Conservation (phyloP, 1,139 yeast genomes). For the Blastobotrys persicus region DNA sequence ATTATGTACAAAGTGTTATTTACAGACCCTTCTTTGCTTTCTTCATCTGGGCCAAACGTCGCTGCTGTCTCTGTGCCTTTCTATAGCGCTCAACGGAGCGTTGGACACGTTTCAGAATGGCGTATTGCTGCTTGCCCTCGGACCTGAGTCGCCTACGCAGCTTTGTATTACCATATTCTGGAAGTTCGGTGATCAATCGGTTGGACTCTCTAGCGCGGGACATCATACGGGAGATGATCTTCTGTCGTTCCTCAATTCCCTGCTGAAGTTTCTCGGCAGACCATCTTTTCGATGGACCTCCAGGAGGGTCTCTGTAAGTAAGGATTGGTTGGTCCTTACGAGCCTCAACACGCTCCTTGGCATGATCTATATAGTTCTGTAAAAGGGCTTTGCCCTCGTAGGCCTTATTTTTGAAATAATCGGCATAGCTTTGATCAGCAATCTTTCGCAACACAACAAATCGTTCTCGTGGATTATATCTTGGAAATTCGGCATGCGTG, state of each 20-base stretch:
- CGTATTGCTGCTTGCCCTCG: conserved; percentile 17
- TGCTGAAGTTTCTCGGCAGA: conserved; percentile 8
- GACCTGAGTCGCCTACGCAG: conserved; percentile 16
- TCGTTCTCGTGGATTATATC: conserved; percentile 63
- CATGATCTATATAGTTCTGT: conserved; percentile 14
- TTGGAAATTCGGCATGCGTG: conserved; percentile 58
- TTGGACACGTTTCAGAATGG: conserved; percentile 19
- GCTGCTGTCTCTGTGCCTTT: conserved; percentile 15
- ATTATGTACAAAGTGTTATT: conserved; percentile 6
- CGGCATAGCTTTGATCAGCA: conserved; percentile 38
- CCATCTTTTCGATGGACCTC: conserved; percentile 19
- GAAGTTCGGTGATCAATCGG: conserved; percentile 12
- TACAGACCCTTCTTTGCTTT: conserved; percentile 7
- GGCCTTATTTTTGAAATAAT: conserved; percentile 9
- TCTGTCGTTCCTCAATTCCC: conserved; percentile 13
- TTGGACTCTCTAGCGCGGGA: conserved; percentile 16
- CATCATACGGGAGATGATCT: conserved; percentile 11
- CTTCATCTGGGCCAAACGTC: conserved; percentile 10
- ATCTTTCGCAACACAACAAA: conserved; percentile 57
- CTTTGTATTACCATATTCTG: conserved; percentile 14
- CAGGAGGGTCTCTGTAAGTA: conserved; percentile 13
- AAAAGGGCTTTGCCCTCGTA: conserved; percentile 9
- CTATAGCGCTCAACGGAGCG: conserved; percentile 18
- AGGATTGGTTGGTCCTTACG: conserved; percentile 4
- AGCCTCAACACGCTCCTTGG: conserved; percentile 10